phyloP scores from a whole-genome alignment of 1,284 basidiomycete genomes.

The Anthracocystis walkeri region DNA sequence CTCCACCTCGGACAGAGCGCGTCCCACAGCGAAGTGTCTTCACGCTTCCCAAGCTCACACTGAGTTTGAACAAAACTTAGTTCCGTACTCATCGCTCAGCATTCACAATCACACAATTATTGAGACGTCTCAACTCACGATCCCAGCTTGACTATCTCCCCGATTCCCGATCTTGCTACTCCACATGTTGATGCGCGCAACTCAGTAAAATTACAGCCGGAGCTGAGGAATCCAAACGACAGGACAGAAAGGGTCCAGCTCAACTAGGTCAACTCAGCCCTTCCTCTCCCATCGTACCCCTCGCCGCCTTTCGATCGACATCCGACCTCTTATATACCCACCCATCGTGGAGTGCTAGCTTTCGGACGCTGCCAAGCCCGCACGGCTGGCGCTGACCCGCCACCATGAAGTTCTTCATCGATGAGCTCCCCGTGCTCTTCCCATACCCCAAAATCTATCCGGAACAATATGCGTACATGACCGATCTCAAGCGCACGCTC shows the following conservation, averaged over 20 bases:
- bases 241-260: neutral
- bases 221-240: slow-evolving; percentile 13
- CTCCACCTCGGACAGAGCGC: too few species aligned
- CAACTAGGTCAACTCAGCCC: neutral
- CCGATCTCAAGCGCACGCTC: slow-evolving; percentile 94
- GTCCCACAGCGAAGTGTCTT: too few species aligned
- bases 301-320: neutral
- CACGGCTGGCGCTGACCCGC: neutral
- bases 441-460: slow-evolving; percentile 71
- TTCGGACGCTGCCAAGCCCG: neutral
- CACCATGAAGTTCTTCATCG: slow-evolving; percentile 93
- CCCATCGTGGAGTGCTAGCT: neutral
- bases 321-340: neutral
- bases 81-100: neutral
- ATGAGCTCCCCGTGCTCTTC: slow-evolving; percentile 77
- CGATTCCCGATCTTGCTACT: neutral
- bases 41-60: too few species aligned
- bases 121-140: neutral
- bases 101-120: neutral
- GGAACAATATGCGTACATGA: slow-evolving; percentile 99
- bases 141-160: too few species aligned
- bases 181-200: slow-evolving; percentile 32
- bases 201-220: slow-evolving; percentile 23
- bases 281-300: too few species aligned
- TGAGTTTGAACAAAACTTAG: too few species aligned